Evolutionary conservation across 805 yeast genomes (phyloP).

Genomic region (Candida fluviatilis): DNA sequence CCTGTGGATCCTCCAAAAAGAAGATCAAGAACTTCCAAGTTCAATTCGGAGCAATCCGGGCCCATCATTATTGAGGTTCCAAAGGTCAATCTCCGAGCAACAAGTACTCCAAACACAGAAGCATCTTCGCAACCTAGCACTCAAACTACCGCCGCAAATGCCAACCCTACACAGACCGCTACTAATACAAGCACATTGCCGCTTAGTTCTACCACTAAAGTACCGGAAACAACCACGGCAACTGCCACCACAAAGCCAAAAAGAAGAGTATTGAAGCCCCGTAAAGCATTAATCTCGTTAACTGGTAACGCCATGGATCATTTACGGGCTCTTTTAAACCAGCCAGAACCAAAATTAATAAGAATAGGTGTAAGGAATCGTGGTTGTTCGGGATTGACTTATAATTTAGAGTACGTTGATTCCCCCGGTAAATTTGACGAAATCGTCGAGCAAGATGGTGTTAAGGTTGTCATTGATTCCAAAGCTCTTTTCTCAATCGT

Average conservation of each 20-base stretch:
- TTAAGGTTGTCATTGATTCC: constrained; percentile 87
- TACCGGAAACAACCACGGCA: constrained; percentile 6
- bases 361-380: constrained; percentile 93
- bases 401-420: constrained; percentile 84
- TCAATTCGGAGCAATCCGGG: constrained; percentile 5
- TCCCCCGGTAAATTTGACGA: constrained; percentile 96
- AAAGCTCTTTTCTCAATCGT: constrained; percentile 94
- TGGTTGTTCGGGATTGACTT: constrained; percentile 95
- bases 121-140: too few species aligned
- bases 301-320: constrained; percentile 75
- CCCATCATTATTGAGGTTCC: constrained; percentile 3
- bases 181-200: constrained; percentile 6
- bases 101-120: constrained; percentile 6
- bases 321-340: constrained; percentile 59
- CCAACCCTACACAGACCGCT: too few species aligned
- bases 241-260: constrained; percentile 12
- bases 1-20: constrained; percentile 16
- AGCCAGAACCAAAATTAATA: constrained; percentile 85
- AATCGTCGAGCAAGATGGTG: constrained; percentile 88
- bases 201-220: too few species aligned
- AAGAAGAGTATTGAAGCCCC: constrained; percentile 68
- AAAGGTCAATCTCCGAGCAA: constrained; percentile 5
- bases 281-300: constrained; percentile 84
- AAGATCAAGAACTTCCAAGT: constrained; percentile 30
- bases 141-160: too few species aligned